Conservation (phyloP, 2,329 filamentous ascomycete genomes). For the Ascochyta koolunga region DNA sequence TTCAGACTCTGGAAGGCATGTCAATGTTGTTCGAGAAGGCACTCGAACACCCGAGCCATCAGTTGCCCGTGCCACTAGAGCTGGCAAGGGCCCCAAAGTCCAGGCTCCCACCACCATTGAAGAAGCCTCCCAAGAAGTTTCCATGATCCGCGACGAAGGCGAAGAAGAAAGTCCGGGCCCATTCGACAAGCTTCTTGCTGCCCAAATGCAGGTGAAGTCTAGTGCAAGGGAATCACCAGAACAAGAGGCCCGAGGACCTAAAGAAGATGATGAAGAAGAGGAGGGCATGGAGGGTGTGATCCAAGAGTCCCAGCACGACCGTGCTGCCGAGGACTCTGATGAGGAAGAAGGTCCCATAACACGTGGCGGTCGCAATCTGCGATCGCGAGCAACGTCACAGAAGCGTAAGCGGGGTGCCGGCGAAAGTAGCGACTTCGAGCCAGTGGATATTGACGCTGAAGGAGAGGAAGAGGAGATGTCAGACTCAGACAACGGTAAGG, state of each 20-base stretch:
- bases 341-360: constrained; percentile 64
- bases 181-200: constrained; percentile 40
- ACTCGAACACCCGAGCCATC: constrained; percentile 58
- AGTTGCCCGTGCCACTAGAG: constrained; percentile 51
- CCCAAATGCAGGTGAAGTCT: constrained; percentile 46
- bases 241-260: constrained; percentile 40
- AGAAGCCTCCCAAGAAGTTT: constrained; percentile 61
- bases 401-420: constrained; percentile 53
- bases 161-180: constrained; percentile 39
- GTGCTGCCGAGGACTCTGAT: constrained; percentile 51
- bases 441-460: constrained; percentile 62
- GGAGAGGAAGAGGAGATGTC: constrained; percentile 62
- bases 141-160: constrained; percentile 41
- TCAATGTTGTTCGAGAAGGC: constrained; percentile 59
- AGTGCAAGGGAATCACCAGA: constrained; percentile 40
- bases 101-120: constrained; percentile 57
- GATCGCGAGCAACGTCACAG: constrained; percentile 38
- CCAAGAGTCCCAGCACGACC: constrained; percentile 51
- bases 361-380: constrained; percentile 51
- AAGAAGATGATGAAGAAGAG: constrained; percentile 38
- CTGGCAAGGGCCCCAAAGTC: constrained; percentile 55
- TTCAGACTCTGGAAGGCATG: constrained; percentile 64
- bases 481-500: constrained; percentile 56
- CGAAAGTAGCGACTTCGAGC: constrained; percentile 69
- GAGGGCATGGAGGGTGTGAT: constrained; percentile 47